Evolutionary conservation across 148 eudicot genomes (phyloP).

Genomic region (Vaccinium macrocarpon): DNA sequence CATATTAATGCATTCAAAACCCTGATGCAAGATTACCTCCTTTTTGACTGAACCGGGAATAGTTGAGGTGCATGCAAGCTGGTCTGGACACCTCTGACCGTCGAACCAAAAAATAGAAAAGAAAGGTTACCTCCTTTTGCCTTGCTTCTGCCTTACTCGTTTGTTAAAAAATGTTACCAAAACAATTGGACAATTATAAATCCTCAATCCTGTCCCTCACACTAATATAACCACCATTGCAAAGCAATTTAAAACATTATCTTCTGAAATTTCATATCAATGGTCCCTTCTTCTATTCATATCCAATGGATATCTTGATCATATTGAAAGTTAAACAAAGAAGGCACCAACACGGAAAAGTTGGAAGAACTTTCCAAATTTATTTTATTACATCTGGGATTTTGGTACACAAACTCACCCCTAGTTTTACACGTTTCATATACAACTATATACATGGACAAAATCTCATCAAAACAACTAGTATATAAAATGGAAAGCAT

Average conservation of each 20-base stretch:
- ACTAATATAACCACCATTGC: not conserved
- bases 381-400: constrained; percentile 23
- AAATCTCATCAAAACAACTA: not conserved
- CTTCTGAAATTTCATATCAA: not conserved
- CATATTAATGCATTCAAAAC: not conserved
- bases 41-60: not conserved
- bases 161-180: no score
- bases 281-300: not conserved
- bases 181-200: not conserved
- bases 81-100: no score
- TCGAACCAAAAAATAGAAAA: no score
- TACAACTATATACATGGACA: constrained; percentile 20
- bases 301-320: not conserved
- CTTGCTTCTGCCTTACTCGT: no score
- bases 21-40: not conserved
- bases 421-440: not conserved
- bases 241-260: not conserved
- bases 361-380: constrained; percentile 9
- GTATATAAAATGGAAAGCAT: not conserved
- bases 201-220: not conserved
- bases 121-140: no score
- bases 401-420: constrained; percentile 15
- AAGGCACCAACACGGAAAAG: not conserved
- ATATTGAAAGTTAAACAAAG: not conserved
- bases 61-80: no score